Evolutionary conservation across 805 yeast genomes (phyloP).

Genomic region (Candida xiaguanensis): DNA sequence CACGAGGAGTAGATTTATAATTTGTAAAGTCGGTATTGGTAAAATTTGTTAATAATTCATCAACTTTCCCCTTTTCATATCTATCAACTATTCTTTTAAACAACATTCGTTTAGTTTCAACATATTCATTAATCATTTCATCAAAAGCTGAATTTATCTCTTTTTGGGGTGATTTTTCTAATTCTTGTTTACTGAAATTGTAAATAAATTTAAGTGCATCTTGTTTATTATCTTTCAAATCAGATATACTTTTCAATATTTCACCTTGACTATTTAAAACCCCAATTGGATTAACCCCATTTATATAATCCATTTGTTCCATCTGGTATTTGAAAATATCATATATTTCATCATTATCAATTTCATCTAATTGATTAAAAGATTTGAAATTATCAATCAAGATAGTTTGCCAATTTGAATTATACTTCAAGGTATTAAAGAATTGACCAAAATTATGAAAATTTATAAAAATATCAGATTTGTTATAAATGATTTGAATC

Average conservation of each 20-base stretch:
- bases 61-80: neutral
- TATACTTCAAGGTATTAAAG: constrained; percentile 60
- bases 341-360: constrained; percentile 22
- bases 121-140: constrained; percentile 6
- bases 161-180: neutral
- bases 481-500: constrained; percentile 17
- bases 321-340: constrained; percentile 23
- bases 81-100: constrained; percentile 10
- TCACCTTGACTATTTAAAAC: constrained; percentile 8
- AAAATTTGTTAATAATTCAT: neutral
- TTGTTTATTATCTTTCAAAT: neutral
- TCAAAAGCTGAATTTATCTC: constrained; percentile 3
- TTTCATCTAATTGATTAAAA: constrained; percentile 17
- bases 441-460: constrained; percentile 18
- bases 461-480: constrained; percentile 13
- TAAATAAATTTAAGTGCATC: constrained; percentile 6
- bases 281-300: constrained; percentile 23
- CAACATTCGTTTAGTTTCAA: too few species aligned
- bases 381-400: constrained; percentile 15
- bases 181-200: neutral
- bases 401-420: constrained; percentile 49
- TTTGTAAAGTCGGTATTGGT: neutral
- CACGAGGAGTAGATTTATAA: constrained; percentile 1
- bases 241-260: neutral
- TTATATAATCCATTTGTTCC: constrained; percentile 21